Conservation (phyloP, 495 filamentous ascomycete species). For the Penicillium longicatenatum region DNA sequence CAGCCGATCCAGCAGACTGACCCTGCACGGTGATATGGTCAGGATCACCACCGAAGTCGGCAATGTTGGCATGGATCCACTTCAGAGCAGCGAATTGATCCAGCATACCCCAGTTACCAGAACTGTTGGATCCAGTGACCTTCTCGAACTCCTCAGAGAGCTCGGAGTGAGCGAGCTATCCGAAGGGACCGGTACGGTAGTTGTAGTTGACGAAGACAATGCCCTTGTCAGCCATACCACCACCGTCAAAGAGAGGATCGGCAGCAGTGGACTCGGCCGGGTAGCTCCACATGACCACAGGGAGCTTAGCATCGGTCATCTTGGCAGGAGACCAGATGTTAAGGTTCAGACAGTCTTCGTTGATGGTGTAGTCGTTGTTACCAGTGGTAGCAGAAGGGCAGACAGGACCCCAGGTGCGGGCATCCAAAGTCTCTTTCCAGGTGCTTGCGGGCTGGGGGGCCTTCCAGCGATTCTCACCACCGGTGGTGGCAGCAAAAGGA, state of each 20-base stretch:
- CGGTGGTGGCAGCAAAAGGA: not conserved
- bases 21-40: constrained; percentile 45
- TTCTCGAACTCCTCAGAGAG: constrained; percentile 1
- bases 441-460: not conserved
- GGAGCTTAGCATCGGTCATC: not conserved
- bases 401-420: not conserved
- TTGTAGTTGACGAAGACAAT: constrained; percentile 68
- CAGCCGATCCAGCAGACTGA: constrained; percentile 23
- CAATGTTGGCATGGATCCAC: constrained; percentile 52
- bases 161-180: constrained; percentile 3
- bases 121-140: not conserved
- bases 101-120: constrained; percentile 5
- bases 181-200: constrained; percentile 51
- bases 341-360: not conserved
- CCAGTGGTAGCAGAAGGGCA: constrained; percentile 3
- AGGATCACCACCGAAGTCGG: constrained; percentile 60
- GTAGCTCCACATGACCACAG: constrained; percentile 7
- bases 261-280: constrained; percentile 2
- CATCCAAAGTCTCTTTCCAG: not conserved
- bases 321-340: constrained; percentile 3
- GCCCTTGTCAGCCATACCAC: constrained; percentile 9
- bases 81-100: constrained; percentile 31
- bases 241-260: constrained; percentile 4
- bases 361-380: not conserved
- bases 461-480: not conserved